Conservation (phyloP, 768 basidiomycete genomes). For the Termitomyces sp. region DNA sequence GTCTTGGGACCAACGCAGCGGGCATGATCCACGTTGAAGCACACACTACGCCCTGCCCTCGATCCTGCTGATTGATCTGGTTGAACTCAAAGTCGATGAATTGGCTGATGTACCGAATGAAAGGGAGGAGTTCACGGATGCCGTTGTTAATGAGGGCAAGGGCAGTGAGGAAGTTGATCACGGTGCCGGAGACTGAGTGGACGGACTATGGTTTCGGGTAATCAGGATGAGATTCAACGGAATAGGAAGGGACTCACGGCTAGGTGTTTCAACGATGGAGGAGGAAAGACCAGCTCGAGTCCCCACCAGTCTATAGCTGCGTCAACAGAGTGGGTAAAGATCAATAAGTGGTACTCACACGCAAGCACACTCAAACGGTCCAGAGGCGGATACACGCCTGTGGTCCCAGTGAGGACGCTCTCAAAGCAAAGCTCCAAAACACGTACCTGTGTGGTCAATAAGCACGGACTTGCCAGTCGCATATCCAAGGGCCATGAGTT, state of each 20-base stretch:
- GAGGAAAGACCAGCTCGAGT: constrained; percentile 70
- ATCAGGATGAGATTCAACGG: constrained; percentile 36
- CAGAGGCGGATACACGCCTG: constrained; percentile 63
- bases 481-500: constrained; percentile 73
- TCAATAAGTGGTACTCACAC: constrained; percentile 42
- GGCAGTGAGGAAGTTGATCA: constrained; percentile 74
- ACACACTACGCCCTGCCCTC: constrained; percentile 78
- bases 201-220: constrained; percentile 11
- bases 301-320: constrained; percentile 81
- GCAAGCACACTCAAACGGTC: constrained; percentile 78
- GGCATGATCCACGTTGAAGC: constrained; percentile 91
- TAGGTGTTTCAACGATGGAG: constrained; percentile 59
- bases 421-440: constrained; percentile 2
- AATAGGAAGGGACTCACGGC: constrained; percentile 31
- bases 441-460: constrained; percentile 61
- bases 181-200: constrained; percentile 51
- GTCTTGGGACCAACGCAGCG: constrained; percentile 66
- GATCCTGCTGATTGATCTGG: constrained; percentile 55
- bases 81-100: constrained; percentile 75
- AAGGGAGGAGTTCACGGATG: constrained; percentile 77
- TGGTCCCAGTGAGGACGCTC: neutral
- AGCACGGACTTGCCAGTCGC: constrained; percentile 61
- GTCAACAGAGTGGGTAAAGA: neutral
- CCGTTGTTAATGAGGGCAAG: constrained; percentile 66
- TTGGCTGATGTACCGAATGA: constrained; percentile 77